Conservation (phyloP, 495 filamentous ascomycete species). For the Aspergillus haitiensis region DNA sequence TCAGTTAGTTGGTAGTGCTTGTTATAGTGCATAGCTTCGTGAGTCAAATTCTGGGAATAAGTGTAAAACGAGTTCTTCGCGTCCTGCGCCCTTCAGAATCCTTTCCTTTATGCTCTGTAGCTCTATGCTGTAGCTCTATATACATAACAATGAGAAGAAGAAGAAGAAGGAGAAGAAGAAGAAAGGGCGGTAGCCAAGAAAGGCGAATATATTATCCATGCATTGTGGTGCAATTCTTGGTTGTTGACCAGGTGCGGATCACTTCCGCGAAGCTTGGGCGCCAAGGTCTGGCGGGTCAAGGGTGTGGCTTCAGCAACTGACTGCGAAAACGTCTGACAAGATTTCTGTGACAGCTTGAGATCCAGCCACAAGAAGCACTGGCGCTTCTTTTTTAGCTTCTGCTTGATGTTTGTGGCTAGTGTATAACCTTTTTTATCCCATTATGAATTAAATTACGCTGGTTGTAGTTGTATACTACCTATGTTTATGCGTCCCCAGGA, state of each 20-base stretch:
- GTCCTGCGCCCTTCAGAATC: too few relatives aligned
- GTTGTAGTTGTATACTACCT: constrained; percentile 3
- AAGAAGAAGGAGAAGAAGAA: too few relatives aligned
- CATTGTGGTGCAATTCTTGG: too few relatives aligned
- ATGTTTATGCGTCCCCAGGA: constrained; percentile 17
- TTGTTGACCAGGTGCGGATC: constrained; percentile 5
- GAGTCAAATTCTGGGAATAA: too few relatives aligned
- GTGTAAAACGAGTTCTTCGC: too few relatives aligned
- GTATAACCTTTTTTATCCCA: background rate
- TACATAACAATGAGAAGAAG: too few relatives aligned
- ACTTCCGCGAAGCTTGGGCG: constrained; percentile 18
- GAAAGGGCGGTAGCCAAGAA: too few relatives aligned
- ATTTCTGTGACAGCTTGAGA: constrained; percentile 1
- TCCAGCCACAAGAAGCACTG: background rate
- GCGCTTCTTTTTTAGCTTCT: background rate
- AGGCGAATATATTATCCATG: too few relatives aligned
- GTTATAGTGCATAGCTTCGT: background rate
- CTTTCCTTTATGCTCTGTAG: too few relatives aligned
- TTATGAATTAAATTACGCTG: constrained; percentile 15
- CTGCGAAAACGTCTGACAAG: constrained; percentile 3
- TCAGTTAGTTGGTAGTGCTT: background rate
- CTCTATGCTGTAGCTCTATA: too few relatives aligned
- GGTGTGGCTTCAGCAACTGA: constrained; percentile 3
- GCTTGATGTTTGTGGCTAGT: background rate
- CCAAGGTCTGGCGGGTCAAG: constrained; percentile 13